Evolutionary conservation across 2,329 filamentous ascomycete genomes (phyloP).

Genomic region (Cladophialophora yegresii): DNA sequence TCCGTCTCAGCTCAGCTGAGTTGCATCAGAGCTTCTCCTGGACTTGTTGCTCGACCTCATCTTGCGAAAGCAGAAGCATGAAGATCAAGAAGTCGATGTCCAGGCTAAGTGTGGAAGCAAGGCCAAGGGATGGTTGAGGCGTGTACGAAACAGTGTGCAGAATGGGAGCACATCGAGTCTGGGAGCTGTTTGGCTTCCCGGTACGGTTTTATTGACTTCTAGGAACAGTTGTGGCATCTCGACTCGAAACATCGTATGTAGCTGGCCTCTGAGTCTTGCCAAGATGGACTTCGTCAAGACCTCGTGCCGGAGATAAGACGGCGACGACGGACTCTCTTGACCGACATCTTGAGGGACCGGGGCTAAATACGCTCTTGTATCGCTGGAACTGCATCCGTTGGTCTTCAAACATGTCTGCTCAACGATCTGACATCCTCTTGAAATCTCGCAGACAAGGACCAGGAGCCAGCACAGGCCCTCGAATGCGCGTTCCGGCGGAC

Average conservation of each 20-base stretch:
- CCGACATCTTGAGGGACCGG: not conserved
- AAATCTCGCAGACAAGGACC: not conserved
- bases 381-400: not conserved
- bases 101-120: not conserved
- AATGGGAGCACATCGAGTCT: not conserved
- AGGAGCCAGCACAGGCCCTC: not conserved
- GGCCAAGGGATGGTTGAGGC: not conserved
- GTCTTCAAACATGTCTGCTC: not conserved
- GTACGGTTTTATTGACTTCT: not conserved
- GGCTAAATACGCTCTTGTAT: not conserved
- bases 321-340: not conserved
- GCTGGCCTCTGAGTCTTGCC: not conserved
- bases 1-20: not conserved
- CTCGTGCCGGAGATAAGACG: not conserved
- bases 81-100: not conserved
- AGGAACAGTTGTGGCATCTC: not conserved
- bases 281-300: not conserved
- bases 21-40: not conserved
- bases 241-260: not conserved
- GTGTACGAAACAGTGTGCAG: not conserved
- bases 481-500: not conserved
- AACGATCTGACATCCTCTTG: not conserved
- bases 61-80: not conserved
- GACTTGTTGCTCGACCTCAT: not conserved
- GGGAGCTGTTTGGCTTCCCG: not conserved